These are phyloP conservation scores for Cucumis melo DNA, from an alignment of 306 rosid species.

Conservation along the genomic window DNA sequence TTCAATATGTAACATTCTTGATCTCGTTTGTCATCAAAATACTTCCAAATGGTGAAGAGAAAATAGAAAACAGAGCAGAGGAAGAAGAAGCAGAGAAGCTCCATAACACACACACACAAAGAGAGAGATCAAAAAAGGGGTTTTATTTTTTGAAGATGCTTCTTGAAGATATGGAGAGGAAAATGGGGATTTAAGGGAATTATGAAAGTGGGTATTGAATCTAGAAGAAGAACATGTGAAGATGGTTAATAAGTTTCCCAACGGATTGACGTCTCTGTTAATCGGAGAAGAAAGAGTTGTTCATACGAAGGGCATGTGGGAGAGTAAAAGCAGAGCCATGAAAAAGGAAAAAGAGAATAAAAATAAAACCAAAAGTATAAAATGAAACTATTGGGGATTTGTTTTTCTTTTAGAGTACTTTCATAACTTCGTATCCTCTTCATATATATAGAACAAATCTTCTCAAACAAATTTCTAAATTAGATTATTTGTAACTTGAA, in stretches of 20 bases:
- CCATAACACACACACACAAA: slow-evolving; percentile 21
- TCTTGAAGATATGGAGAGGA: background rate
- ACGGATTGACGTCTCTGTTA: background rate
- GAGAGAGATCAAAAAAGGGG: background rate
- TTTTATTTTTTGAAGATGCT: background rate
- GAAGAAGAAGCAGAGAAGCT: slow-evolving; percentile 30
- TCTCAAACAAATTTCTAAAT: background rate
- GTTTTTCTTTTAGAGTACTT: background rate
- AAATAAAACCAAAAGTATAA: background rate
- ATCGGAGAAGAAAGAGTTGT: too few species aligned
- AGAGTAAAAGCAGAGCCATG: background rate
- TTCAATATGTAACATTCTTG: slow-evolving; percentile 59
- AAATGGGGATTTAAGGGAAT: too few species aligned
- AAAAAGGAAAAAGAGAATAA: background rate
- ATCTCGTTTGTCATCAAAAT: slow-evolving; percentile 27
- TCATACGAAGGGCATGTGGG: background rate
- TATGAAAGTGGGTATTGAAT: too few species aligned
- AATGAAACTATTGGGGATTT: background rate
- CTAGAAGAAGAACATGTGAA: background rate
- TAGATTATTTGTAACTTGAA: too few species aligned
- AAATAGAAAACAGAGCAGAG: slow-evolving; percentile 19
- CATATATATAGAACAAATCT: background rate
- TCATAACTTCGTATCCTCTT: background rate
- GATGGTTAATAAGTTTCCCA: background rate
- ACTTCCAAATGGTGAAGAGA: slow-evolving; percentile 42